Base-by-base conservation (phyloP, 2,329 filamentous ascomycete species). In the Thielaviopsis populi region DNA sequence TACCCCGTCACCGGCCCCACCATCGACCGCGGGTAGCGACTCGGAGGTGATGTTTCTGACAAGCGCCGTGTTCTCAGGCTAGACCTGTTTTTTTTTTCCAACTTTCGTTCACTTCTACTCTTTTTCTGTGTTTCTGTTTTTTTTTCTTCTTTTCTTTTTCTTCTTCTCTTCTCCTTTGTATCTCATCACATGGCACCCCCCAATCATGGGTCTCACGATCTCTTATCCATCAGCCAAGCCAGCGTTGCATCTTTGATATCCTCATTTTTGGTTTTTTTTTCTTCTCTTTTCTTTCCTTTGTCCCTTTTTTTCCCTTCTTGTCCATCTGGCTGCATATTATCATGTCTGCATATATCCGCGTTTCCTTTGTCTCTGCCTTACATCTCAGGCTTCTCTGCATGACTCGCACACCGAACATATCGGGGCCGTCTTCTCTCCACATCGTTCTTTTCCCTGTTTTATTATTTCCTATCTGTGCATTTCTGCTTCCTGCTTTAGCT, bases 51-150 rank as follows among this genome's bases (percentile, higher is more conserved):
- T 80, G 27, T 75, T 80, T 61, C 75, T 83, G 54, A 77, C 78
- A 56, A 77, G 74, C 56, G 78, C 78, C 48, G 79, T 81, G 42
- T 81, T 65, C 37, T 81, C 70, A 75, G 75, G 63, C 77, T 78
- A 53, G 40, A 19, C 17, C 10, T 27, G 59, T 54, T 22, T 64
- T 66, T 66, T 54, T 59, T 67, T 65, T 59, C 41, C 17, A 59
- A 59, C 64, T n/a, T 53, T 40, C 60, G 50, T 46, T 59, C 22
- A 40, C 62, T 62, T 63, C 24, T 54, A 30, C 50, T 48, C 17
- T 61, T 61, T 66, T n/a, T 53, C 30, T 62, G 42, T 48, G 15
- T 61, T 61, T 66, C n/a, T 53, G 30, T 62, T 59, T 58, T 59
- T 33, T 48, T 64, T 62, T 61, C 50, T 48, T 13, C 59, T 61